These are phyloP conservation scores for Ilex aquifolium DNA, from an alignment of 257 asterid genomes.

Conservation along the genomic window DNA sequence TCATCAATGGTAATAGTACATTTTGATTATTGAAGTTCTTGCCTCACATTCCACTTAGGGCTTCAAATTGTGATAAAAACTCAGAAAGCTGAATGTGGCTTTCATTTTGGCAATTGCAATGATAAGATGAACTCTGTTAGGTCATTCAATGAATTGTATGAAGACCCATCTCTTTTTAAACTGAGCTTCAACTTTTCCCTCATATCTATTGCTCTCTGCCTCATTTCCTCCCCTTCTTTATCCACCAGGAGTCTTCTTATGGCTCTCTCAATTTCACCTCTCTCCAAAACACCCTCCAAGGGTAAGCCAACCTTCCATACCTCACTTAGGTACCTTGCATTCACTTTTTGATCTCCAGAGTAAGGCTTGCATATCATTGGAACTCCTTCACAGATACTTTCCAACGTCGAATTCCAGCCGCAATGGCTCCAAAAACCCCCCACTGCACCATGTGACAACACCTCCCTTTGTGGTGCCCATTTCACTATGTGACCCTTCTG, in stretches of 20 bases:
- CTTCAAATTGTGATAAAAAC: no score
- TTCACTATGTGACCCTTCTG: not conserved
- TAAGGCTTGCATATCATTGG: not conserved
- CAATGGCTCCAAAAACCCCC: conserved; percentile 1
- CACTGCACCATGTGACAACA: not conserved
- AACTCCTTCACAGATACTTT: not conserved
- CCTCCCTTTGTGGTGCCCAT: conserved; percentile 2
- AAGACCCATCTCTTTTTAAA: not conserved
- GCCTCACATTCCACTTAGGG: no score
- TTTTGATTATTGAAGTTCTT: no score
- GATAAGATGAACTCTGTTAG: not conserved
- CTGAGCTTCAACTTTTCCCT: not conserved
- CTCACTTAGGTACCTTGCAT: not conserved
- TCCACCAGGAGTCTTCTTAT: conserved; percentile 2
- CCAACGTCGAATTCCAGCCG: conserved; percentile 2
- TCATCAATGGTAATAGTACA: no score
- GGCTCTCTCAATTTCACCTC: not conserved
- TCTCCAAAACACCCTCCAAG: not conserved
- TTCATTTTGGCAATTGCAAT: no score
- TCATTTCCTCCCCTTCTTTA: not conserved
- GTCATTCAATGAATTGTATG: conserved; percentile 1
- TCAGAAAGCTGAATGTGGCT: no score
- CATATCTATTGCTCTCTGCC: not conserved
- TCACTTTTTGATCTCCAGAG: not conserved
- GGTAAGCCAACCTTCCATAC: not conserved